Evolutionary conservation across 306 rosid species (phyloP), one percentile per base, ranked within the genome.

Genomic region (Casuarina glauca): DNA sequence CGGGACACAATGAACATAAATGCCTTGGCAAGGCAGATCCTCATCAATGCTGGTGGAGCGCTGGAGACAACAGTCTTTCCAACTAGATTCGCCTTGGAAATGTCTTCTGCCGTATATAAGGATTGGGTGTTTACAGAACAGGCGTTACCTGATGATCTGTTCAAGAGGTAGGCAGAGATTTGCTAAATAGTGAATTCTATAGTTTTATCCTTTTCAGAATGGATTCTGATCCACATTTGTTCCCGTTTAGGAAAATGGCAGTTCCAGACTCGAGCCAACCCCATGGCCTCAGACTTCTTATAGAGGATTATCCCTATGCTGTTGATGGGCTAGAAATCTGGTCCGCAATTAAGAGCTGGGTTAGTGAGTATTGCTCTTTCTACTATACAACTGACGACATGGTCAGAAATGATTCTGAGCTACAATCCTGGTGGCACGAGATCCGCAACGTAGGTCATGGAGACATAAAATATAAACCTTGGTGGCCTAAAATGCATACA

Each of bases 1-100:
- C 86, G 75, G 11, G 99, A 95, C 89, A 95, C 99, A n/a, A 91
- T 93, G 98, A 81, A 95, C 36, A 91, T 95, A 76, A 95, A 95
- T 69, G 97, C 99, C 41, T 60, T 95, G 68, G 99, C 98, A 38
- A 57, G 99, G 16, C 99, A 95, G 57, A 84, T 88, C 43, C 99
- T 95, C 67, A 95, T 95, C 84, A 93, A 93, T 77, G 96, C 97
- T 6, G 96, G 86, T 55, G 97, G 98, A 3, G 84, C 91, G n/a
- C 91, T 95, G 3, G 99, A 95, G 91, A 86, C 8, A 73, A 95
- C 99, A 17, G 98, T 95, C 71, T 95, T 95, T 77, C 98, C 98
- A 12, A 93, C 88, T 45, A 87, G 66, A 80, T 95, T 53, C 9
- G 87, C 99, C 63, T 7, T 95, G 93, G 99, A 95, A 85, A 85